phyloP scores from a whole-genome alignment of 106 monocot species.

The Dendrobium huoshanense region DNA sequence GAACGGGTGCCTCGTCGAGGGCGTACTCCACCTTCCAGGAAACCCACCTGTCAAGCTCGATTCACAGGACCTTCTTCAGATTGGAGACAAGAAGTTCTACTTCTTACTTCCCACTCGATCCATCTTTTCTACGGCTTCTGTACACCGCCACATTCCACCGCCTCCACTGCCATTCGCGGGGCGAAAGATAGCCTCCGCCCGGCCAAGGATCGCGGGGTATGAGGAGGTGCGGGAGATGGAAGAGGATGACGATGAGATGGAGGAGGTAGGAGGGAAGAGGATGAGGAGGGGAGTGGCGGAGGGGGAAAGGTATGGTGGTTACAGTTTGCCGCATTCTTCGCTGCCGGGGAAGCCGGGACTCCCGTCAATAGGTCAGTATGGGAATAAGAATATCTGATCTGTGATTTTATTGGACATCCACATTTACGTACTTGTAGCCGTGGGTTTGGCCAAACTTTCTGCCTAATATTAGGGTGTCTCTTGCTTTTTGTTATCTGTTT shows the following conservation, averaged over 20 bases:
- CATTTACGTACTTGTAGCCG: not conserved
- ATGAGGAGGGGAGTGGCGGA: conserved; percentile 5
- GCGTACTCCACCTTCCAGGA: conserved; percentile 67
- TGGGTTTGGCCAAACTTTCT: not conserved
- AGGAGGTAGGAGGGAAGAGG: conserved; percentile 10
- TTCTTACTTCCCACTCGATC: conserved; percentile 60
- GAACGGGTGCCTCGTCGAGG: conserved; percentile 83
- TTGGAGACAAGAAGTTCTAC: conserved; percentile 79
- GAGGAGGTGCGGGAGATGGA: conserved; percentile 20
- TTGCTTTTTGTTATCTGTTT: too few relatives aligned
- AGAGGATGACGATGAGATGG: conserved; percentile 13
- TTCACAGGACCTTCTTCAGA: conserved; percentile 71
- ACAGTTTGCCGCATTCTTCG: not conserved
- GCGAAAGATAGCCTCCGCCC: conserved; percentile 3
- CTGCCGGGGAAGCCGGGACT: conserved; percentile 4
- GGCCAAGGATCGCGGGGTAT: conserved; percentile 13
- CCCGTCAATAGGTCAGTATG: conserved; percentile 4
- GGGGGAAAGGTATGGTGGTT: not conserved
- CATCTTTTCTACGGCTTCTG: conserved; percentile 32
- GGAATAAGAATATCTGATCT: not conserved
- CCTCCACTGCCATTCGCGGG: not conserved
- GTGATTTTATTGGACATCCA: not conserved
- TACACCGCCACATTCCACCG: conserved; percentile 11
- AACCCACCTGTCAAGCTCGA: conserved; percentile 69
- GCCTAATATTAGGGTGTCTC: not conserved